Base-by-base conservation (phyloP, 495 filamentous ascomycete species). In the Penicillium steckii region DNA sequence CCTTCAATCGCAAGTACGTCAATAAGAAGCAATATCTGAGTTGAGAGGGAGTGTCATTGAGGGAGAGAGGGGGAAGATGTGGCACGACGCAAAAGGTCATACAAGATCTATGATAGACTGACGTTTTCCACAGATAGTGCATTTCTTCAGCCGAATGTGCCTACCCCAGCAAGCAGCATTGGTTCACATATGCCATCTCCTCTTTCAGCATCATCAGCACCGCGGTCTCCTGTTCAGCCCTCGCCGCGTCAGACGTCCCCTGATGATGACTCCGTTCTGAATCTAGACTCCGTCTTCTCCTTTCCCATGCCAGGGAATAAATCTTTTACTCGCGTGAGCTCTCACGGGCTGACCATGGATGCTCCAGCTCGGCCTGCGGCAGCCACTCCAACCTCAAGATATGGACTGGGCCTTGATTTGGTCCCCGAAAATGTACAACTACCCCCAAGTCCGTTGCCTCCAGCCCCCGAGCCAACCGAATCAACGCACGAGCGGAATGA, bases 211-310 rank as follows among this genome's bases (percentile, higher is more conserved):
- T 42, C 46, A 56, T 56, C 73, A 61, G 46, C 71, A 60, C 60
- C 66, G 58, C 67, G 75, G 67, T 62, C 70, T 38, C 73, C 76
- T 6, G 64, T 71, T 49, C 67, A 60, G 29, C 55, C 61, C 44
- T 72, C 69, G 3, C 62, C 69, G 26, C 73, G 75, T 55, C 73
- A 70, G 35, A 79, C 75, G 4, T 68, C 75, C 15, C 77, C 78
- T 4, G 57, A 59, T 3, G 43, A 61, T 42, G 55, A 56, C 10
- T 55, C 62, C 1, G 49, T 69, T 45, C 62, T 72, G 23, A 80
- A 82, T 52, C 62, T 83, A 44, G 85, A 88, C 48, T 77, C 69
- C 42, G 76, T 82, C 0, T 87, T 88, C 53, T 82, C 86, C 8
- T 87, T 85, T 65, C 84, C 75, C 44, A 77, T 72, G 63, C 65